Conservation (phyloP, 2,329 filamentous ascomycete species). For the Calcarisporium arbuscula region DNA sequence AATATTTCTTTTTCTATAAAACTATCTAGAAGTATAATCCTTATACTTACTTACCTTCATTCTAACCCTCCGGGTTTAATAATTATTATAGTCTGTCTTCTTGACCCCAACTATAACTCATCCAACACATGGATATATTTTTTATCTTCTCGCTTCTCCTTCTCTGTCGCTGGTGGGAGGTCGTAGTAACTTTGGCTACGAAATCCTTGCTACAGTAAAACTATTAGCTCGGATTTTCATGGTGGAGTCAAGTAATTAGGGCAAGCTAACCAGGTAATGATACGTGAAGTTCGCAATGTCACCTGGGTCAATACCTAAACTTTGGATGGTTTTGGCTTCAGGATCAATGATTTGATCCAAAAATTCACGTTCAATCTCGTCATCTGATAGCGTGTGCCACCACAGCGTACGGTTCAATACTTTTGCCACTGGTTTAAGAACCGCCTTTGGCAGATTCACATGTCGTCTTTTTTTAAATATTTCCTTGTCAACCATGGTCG, state of each 20-base stretch:
- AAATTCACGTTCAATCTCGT: conserved; percentile 88
- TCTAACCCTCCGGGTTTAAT: too few relatives aligned
- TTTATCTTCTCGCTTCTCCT: conserved; percentile 89
- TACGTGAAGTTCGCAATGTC: conserved; percentile 85
- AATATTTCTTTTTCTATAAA: too few relatives aligned
- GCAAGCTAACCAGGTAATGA: conserved; percentile 74
- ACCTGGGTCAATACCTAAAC: conserved; percentile 81
- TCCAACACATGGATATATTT: conserved; percentile 95
- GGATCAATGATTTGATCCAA: conserved; percentile 89
- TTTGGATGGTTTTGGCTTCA: conserved; percentile 89
- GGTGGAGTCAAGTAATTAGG: neutral
- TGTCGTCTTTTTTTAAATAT: conserved; percentile 86
- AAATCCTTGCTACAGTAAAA: conserved; percentile 66
- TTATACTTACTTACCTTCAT: too few relatives aligned
- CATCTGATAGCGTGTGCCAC: conserved; percentile 79
- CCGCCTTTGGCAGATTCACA: conserved; percentile 78
- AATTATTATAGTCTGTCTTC: too few relatives aligned
- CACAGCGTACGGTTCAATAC: conserved; percentile 77
- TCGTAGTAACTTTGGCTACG: conserved; percentile 86
- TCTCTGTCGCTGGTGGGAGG: conserved; percentile 87
- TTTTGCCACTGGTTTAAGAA: conserved; percentile 69
- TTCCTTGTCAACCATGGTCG: conserved; percentile 81
- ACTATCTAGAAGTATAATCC: too few relatives aligned
- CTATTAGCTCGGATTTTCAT: conserved; percentile 12
- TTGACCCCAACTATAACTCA: conserved; percentile 74